Conservation (phyloP, 495 filamentous ascomycete species). For the Penicillium parvum region DNA sequence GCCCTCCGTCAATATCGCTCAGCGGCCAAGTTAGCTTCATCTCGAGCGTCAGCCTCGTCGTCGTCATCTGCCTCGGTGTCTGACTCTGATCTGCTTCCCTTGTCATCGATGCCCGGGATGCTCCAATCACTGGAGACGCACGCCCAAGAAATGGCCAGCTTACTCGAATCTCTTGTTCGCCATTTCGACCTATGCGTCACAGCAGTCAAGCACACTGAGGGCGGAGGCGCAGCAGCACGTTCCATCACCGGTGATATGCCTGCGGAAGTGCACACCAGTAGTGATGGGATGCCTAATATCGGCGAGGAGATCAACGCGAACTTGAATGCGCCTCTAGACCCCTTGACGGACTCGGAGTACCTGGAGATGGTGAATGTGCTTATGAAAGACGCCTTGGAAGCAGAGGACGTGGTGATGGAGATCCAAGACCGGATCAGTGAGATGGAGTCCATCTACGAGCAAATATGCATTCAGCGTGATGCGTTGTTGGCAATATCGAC, state of each 20-base stretch:
- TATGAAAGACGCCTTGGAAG: conserved; percentile 75
- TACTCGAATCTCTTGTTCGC: conserved; percentile 74
- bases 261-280: conserved; percentile 52
- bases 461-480: conserved; percentile 51
- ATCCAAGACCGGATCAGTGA: conserved; percentile 68
- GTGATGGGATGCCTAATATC: conserved; percentile 47
- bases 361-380: conserved; percentile 80
- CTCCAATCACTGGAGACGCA: conserved; percentile 70
- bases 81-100: conserved; percentile 32
- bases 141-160: conserved; percentile 76
- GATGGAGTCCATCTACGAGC: conserved; percentile 64
- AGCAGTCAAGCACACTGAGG: conserved; percentile 89
- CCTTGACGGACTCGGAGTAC: conserved; percentile 70
- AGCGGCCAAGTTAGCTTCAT: conserved; percentile 38
- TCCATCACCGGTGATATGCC: conserved; percentile 57
- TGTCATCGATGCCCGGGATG: conserved; percentile 58
- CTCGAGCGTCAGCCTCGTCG: conserved; percentile 36
- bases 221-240: conserved; percentile 68
- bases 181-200: conserved; percentile 95
- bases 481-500: conserved; percentile 47
- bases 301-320: conserved; percentile 54
- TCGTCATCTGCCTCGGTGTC: conserved; percentile 34
- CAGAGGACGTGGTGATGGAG: conserved; percentile 85
- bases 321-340: conserved; percentile 53
- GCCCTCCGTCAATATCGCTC: conserved; percentile 47